Conservation (phyloP, 1,284 basidiomycete genomes). For the Rhizopogon hawkerae region DNA sequence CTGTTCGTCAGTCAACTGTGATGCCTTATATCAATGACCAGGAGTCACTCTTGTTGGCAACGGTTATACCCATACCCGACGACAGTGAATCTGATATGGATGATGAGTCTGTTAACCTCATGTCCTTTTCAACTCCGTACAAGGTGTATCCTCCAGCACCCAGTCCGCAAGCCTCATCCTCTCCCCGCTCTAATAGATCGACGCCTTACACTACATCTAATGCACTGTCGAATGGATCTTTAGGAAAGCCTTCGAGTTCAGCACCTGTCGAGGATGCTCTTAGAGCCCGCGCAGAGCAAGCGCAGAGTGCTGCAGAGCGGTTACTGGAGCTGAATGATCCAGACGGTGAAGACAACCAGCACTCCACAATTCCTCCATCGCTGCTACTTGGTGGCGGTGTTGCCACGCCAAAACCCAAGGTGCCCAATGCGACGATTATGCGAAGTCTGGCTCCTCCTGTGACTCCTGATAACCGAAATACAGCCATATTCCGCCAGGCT, state of each 20-base stretch:
- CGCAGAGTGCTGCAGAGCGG: conserved; percentile 77
- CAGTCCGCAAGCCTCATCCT: conserved; percentile 33
- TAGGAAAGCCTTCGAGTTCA: conserved; percentile 35
- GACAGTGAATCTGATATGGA: conserved; percentile 61
- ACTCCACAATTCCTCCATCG: conserved; percentile 48
- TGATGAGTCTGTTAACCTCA: conserved; percentile 48
- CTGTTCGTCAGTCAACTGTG: conserved; percentile 30
- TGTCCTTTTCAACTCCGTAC: conserved; percentile 66
- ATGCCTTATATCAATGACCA: conserved; percentile 38
- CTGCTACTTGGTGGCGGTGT: conserved; percentile 41
- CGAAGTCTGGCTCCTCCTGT: conserved; percentile 32
- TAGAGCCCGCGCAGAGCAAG: conserved; percentile 78
- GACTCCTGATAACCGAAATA: conserved; percentile 56
- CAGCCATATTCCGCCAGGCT: conserved; percentile 58
- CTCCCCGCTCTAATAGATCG: conserved; percentile 47
- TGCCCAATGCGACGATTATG: conserved; percentile 19
- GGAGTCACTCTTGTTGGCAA: conserved; percentile 62
- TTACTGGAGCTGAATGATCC: conserved; percentile 73
- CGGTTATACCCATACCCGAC: conserved; percentile 62
- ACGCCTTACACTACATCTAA: conserved; percentile 43
- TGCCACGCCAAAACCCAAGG: conserved; percentile 31
- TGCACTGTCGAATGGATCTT: conserved; percentile 46
- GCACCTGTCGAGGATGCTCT: conserved; percentile 74
- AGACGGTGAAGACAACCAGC: conserved; percentile 47
- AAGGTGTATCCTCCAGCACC: conserved; percentile 37